A percentile compares a stretch with the other conserved stretches of the same genome.
Conservation (phyloP, 2,329 filamentous ascomycete genomes). For the Colletotrichum tofieldiae region DNA sequence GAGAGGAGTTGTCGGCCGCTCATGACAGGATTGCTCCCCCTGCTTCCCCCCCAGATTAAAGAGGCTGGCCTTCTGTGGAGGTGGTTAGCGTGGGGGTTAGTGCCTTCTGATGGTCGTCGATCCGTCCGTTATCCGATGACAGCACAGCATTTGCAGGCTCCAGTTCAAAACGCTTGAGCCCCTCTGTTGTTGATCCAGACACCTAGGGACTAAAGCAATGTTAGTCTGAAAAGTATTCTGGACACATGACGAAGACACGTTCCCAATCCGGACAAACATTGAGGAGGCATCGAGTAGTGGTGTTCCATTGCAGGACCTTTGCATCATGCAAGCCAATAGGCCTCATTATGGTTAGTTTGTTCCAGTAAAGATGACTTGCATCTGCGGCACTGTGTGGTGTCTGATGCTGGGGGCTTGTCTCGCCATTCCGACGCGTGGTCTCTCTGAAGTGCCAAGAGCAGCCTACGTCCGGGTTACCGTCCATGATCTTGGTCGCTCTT, state of each 20-base stretch:
- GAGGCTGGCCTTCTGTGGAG: constrained; percentile 5
- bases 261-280: constrained; percentile 7
- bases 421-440: background rate
- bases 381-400: background rate
- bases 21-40: background rate
- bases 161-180: background rate
- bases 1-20: background rate
- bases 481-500: background rate
- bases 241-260: constrained; percentile 13
- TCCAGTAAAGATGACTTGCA: constrained; percentile 12
- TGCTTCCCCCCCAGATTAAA: background rate
- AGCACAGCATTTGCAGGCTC: background rate
- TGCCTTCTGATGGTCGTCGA: constrained; percentile 6
- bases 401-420: background rate
- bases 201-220: background rate
- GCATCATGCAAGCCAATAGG: constrained; percentile 1
- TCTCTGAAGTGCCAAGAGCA: background rate
- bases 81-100: constrained; percentile 34
- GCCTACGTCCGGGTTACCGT: background rate
- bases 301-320: background rate
- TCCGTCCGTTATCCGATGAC: constrained; percentile 15
- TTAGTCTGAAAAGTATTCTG: background rate
- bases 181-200: background rate
- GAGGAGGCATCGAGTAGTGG: background rate
- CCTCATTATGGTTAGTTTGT: background rate